Percentiles rank a stretch among this genome's conserved stretches.
Conservation (phyloP, 192 early-diverging fungal genomes). For the Geranomyces michiganensis region DNA sequence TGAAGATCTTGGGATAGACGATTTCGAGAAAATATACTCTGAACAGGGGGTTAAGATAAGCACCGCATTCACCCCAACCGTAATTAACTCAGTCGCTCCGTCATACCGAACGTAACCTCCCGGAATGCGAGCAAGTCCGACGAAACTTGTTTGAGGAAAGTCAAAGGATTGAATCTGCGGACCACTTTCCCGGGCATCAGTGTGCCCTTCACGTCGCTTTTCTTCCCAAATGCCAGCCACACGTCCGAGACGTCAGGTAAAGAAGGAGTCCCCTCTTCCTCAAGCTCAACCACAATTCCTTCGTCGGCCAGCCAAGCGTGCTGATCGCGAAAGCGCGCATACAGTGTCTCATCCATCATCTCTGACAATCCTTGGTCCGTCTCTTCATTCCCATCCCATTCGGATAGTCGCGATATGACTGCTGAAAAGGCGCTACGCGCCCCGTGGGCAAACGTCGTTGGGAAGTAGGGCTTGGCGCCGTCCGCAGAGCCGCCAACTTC, state of each 20-base stretch:
- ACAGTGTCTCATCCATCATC: constrained; percentile 5
- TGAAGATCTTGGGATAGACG: background rate
- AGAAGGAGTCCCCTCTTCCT: background rate
- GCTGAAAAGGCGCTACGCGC: constrained; percentile 7
- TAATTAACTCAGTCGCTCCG: background rate
- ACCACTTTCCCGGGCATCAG: constrained; percentile 21
- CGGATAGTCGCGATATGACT: constrained; percentile 17
- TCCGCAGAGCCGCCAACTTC: background rate
- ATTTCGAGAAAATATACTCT: constrained; percentile 17
- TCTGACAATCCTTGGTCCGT: constrained; percentile 13
- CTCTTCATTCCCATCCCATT: constrained; percentile 21
- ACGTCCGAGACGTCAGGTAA: constrained; percentile 11
- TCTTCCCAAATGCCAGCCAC: constrained; percentile 23
- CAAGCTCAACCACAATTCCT: constrained; percentile 25
- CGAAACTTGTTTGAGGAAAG: background rate
- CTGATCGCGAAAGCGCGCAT: constrained; percentile 6
- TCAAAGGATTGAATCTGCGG: constrained; percentile 20
- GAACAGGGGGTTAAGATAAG: background rate
- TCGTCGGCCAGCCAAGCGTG: background rate
- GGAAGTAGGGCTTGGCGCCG: constrained; percentile 7
- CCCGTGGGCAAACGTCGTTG: constrained; percentile 4
- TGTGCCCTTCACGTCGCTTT: background rate
- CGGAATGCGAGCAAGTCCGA: background rate
- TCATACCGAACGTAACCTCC: constrained; percentile 32
- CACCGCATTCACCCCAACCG: too few relatives aligned